Conservation (phyloP, 1,284 basidiomycete genomes). For the Boletus calvinii region DNA sequence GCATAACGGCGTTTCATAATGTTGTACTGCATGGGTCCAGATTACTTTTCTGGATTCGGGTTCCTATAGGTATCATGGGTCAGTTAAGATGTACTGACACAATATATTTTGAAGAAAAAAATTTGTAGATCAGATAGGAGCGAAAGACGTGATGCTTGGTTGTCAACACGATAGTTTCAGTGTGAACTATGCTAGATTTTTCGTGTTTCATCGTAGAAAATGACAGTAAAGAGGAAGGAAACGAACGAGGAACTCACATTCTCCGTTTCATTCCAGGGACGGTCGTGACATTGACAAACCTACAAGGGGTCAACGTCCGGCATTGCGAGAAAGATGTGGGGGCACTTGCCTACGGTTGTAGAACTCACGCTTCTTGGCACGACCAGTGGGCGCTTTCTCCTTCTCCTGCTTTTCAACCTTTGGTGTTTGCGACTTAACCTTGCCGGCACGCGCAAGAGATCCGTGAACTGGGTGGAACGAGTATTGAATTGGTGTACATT, state of each 20-base stretch:
- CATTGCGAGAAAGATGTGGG: neutral
- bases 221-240: neutral
- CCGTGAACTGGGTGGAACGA: conserved; percentile 79
- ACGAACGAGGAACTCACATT: conserved; percentile 16
- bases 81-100: conserved; percentile 2
- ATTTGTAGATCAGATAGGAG: conserved; percentile 29
- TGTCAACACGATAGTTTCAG: conserved; percentile 34
- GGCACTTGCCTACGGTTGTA: conserved; percentile 85
- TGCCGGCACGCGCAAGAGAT: conserved; percentile 99
- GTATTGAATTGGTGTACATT: neutral
- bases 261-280: conserved; percentile 84
- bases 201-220: conserved; percentile 21
- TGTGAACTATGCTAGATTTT: conserved; percentile 34
- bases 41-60: conserved; percentile 13
- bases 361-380: conserved; percentile 93
- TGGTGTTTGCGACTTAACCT: conserved; percentile 97
- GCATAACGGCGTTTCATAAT: neutral
- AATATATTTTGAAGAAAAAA: neutral
- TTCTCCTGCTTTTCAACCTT: conserved; percentile 98
- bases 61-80: conserved; percentile 21
- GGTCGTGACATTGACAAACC: conserved; percentile 92
- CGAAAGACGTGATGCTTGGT: conserved; percentile 31
- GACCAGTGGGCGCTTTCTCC: conserved; percentile 92
- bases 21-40: neutral
- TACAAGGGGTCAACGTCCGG: conserved; percentile 28